Base-by-base conservation (phyloP, 2,329 filamentous ascomycete species). In the Davidsoniella neocaledoniae region DNA sequence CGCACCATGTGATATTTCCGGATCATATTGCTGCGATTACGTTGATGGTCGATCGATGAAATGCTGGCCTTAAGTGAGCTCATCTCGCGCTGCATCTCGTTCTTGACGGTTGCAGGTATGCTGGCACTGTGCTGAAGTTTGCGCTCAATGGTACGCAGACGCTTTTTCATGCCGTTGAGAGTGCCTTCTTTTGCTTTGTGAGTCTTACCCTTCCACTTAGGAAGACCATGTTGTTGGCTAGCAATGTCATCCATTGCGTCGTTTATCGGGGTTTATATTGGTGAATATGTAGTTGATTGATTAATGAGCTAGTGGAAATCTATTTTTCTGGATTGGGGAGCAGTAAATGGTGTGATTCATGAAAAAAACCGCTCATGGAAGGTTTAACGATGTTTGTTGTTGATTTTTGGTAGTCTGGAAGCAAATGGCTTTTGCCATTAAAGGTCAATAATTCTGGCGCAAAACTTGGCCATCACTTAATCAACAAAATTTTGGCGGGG, bases 1-100 rank as follows among this genome's bases (percentile, higher is more conserved):
- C 85, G 71, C 46, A 90, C 77, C 75, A 86, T 88, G 62, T 90
- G 84, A 58, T 87, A 91, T 62, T 80, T 83, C 46, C 70, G 70
- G 54, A 88, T 86, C 75, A 88, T 85, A 53, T 77, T 71, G 57
- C 72, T 72, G 56, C 77, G 72, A 59, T 71, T 72, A 64, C 77
- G 79, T 57, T 78, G 76, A 52, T 72, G 70, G 53, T 74, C 67
- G 44, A 73, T 70, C 54, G 74, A 70, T 4, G 64, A 69, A 52
- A 88, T 68, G 58, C 83, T 80, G 55, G 75, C 69, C 62, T 77
- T 72, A 58, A 79, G 80, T 4, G 79, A 72, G 43, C 72, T 73
- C 54, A 90, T 66, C 59, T 86, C 84, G 50, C 83, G 73, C 64
- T 88, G 81, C 53, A 84, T 72, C 23, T 86, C 80, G 41, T 77